Evolutionary conservation across 768 basidiomycete species (phyloP), one percentile per base, ranked within the genome.

Genomic region (Suillus sp.): DNA sequence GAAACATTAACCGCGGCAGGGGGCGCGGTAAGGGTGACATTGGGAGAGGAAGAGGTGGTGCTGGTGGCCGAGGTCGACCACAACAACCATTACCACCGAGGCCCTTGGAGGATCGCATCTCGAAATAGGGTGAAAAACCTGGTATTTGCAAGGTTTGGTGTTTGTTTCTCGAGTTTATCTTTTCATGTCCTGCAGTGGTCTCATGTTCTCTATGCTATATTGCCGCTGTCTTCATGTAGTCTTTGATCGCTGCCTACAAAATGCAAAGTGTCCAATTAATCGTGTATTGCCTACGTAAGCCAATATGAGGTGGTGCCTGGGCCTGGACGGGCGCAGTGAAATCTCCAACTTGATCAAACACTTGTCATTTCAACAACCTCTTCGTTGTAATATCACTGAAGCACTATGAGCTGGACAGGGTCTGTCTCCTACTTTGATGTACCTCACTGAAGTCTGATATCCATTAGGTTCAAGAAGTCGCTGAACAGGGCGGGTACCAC

Each of bases 401-500:
- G 55, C 18, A 27, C 37, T 10, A 84, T 86, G 84, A 86, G 84
- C 65, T 86, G 84, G 84, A 79, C 81, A 70, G 84, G 84, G 84
- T 85, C 69, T 43, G 76, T 69, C 16, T 66, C 57, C 22, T 50
- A 35, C 30, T 34, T 32, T 22, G 48, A 4, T 14, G 20, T 16
- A 50, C 20, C 61, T 63, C 32, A 65, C 47, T 22, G n/a, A 30
- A 5, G 32, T 38, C 35, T 48, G 8, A 38, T 64, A 47, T 59
- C 32, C 40, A 57, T 10, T 71, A 93, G 95, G 67, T 90, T 97
- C 81, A 96, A 96, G 82, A 97, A 97, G 80, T 89, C 92, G 4
- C 83, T 96, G 58, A 95, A 92, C 77, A 84, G 96, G 67, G 91
- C 93, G 32, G 93, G 94, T 59, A 98, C 96, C 16, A 95, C 93